These are phyloP conservation scores for Tephrocybe sp. DNA, from an alignment of 768 basidiomycete genomes.

Conservation along the genomic window DNA sequence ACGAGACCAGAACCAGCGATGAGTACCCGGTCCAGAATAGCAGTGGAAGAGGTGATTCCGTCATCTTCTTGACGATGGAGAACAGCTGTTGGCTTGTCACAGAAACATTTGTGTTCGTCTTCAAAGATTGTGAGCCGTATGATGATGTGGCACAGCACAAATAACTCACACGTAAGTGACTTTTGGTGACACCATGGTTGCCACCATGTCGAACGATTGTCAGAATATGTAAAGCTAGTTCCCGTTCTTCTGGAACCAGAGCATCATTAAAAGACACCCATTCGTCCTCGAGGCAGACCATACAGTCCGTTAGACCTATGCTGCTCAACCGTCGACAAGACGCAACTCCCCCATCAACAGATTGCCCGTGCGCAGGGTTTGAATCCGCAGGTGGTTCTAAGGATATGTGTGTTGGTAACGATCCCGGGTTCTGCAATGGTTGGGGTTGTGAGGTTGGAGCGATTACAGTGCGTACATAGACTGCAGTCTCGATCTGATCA, in stretches of 20 bases:
- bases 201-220: slow-evolving; percentile 34
- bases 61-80: slow-evolving; percentile 40
- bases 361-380: slow-evolving; percentile 41
- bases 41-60: slow-evolving; percentile 49
- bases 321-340: slow-evolving; percentile 44
- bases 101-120: slow-evolving; percentile 16
- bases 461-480: slow-evolving; percentile 46
- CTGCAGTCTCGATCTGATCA: slow-evolving; percentile 75
- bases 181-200: slow-evolving; percentile 38
- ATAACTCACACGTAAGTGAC: slow-evolving; percentile 35
- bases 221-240: slow-evolving; percentile 33
- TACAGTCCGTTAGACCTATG: slow-evolving; percentile 42
- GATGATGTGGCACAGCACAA: neutral
- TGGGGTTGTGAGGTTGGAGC: slow-evolving; percentile 12
- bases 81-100: slow-evolving; percentile 24
- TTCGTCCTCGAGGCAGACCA: slow-evolving; percentile 43
- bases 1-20: slow-evolving; percentile 53
- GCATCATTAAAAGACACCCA: slow-evolving; percentile 29
- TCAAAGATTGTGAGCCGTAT: neutral
- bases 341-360: slow-evolving; percentile 39
- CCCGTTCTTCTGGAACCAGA: slow-evolving; percentile 28
- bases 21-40: slow-evolving; percentile 71
- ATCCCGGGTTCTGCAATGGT: slow-evolving; percentile 16
- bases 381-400: slow-evolving; percentile 20
- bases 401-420: slow-evolving; percentile 14